Evolutionary conservation across 2,329 filamentous ascomycete genomes (phyloP).

Genomic region (Sclerotinia subarctica): DNA sequence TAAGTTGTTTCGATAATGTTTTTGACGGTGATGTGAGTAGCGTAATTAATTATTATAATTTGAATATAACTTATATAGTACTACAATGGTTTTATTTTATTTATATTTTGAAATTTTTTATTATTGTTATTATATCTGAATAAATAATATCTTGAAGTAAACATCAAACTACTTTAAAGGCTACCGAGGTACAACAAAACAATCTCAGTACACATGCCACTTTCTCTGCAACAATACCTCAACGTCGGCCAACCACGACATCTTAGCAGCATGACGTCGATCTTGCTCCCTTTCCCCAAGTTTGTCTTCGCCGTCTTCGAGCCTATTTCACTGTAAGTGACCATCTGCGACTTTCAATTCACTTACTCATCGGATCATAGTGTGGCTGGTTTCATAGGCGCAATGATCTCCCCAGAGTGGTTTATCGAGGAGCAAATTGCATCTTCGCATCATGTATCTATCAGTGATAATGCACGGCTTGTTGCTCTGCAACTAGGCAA

Average conservation of each 20-base stretch:
- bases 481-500: conserved; percentile 53
- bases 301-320: conserved; percentile 61
- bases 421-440: conserved; percentile 64
- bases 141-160: too few relatives aligned
- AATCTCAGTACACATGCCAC: neutral
- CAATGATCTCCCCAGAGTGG: conserved; percentile 55
- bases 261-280: conserved; percentile 51
- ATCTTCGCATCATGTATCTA: conserved; percentile 34
- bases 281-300: conserved; percentile 61
- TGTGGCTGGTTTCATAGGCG: conserved; percentile 55
- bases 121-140: too few relatives aligned
- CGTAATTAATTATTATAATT: too few relatives aligned
- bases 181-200: too few relatives aligned
- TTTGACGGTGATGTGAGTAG: neutral
- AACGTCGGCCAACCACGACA: neutral
- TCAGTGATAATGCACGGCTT: conserved; percentile 40
- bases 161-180: too few relatives aligned
- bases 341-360: conserved; percentile 14
- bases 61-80: too few relatives aligned
- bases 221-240: neutral
- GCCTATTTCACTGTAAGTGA: conserved; percentile 27
- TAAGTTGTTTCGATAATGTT: neutral
- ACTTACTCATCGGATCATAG: conserved; percentile 41
- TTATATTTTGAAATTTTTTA: too few relatives aligned
- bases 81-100: too few relatives aligned